phyloP scores from a whole-genome alignment of 306 rosid species.

The Sphenostylis stenocarpa region DNA sequence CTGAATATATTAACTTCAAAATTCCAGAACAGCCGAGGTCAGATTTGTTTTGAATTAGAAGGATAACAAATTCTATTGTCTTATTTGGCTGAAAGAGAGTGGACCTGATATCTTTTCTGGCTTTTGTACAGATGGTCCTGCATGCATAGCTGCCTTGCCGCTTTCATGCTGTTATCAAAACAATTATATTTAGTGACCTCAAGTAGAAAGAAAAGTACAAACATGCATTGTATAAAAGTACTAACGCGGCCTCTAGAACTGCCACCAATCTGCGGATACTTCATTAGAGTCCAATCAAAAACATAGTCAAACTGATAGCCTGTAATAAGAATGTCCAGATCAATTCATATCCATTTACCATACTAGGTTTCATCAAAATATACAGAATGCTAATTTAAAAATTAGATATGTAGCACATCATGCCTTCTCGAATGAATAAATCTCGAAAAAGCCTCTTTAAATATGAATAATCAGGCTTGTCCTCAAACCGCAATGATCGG shows the following conservation, averaged over 20 bases:
- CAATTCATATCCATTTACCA: slow-evolving; percentile 11
- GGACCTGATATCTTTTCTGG: slow-evolving; percentile 86
- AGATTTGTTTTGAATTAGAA: not conserved
- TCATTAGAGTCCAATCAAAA: slow-evolving; percentile 89
- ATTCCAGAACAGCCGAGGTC: not conserved
- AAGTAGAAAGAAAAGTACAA: slow-evolving; percentile 16
- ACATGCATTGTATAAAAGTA: slow-evolving; percentile 25
- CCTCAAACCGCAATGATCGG: slow-evolving; percentile 91
- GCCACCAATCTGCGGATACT: slow-evolving; percentile 80
- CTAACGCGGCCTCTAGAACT: slow-evolving; percentile 82
- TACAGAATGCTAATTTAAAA: not conserved
- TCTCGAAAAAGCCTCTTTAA: slow-evolving; percentile 95
- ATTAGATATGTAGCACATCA: not conserved
- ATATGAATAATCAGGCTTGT: slow-evolving; percentile 98
- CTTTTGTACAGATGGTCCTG: slow-evolving; percentile 84
- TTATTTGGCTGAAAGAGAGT: slow-evolving; percentile 25
- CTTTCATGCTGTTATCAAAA: slow-evolving; percentile 55
- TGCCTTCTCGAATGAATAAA: slow-evolving; percentile 94
- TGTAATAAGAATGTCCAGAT: slow-evolving; percentile 44
- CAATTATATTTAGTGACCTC: slow-evolving; percentile 38
- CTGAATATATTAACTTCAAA: not conserved
- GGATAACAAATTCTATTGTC: slow-evolving; percentile 26
- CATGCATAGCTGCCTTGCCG: slow-evolving; percentile 73
- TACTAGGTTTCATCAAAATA: slow-evolving; percentile 24
- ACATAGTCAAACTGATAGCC: slow-evolving; percentile 92